Conservation (phyloP, 2,329 filamentous ascomycete genomes). For the Calonectria multiphialidica region DNA sequence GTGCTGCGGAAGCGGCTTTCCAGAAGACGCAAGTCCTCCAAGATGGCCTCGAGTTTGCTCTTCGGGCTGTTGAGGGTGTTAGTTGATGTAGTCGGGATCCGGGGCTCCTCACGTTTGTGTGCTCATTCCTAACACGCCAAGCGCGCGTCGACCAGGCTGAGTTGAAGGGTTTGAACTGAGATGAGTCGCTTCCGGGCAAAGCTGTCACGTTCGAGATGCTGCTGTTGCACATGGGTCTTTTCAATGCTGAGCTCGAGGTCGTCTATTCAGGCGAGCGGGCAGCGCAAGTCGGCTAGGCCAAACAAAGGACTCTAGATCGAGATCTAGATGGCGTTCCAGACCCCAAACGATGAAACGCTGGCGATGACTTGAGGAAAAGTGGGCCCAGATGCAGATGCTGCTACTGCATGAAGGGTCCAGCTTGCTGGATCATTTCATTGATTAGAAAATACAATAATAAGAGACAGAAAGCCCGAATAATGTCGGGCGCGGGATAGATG, state of each 20-base stretch:
- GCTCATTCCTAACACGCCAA: not conserved
- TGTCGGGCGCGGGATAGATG: not conserved
- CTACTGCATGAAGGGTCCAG: constrained; percentile 1
- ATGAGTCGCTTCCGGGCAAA: not conserved
- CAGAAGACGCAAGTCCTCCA: constrained; percentile 1
- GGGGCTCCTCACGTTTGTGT: not conserved
- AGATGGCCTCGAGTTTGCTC: not conserved
- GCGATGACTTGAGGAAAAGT: not conserved
- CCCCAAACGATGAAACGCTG: not conserved
- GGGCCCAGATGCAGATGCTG: not conserved
- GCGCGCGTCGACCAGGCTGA: too few relatives aligned
- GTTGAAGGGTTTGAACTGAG: too few relatives aligned
- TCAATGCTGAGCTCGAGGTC: not conserved
- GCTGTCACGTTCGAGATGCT: too few relatives aligned
- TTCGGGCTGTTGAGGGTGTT: not conserved
- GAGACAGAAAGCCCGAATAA: not conserved
- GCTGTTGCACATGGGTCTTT: not conserved
- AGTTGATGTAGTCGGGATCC: not conserved
- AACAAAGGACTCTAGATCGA: not conserved
- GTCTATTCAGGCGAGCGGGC: not conserved
- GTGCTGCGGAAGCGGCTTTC: not conserved
- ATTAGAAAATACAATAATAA: not conserved
- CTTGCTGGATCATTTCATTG: not conserved
- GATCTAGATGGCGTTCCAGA: constrained; percentile 3
- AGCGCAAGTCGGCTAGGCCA: not conserved